Evolutionary conservation across 371 early-diverging fungal genomes (phyloP), one percentile per base, ranked within the genome.

Genomic region (Capillidium rhysosporum): DNA sequence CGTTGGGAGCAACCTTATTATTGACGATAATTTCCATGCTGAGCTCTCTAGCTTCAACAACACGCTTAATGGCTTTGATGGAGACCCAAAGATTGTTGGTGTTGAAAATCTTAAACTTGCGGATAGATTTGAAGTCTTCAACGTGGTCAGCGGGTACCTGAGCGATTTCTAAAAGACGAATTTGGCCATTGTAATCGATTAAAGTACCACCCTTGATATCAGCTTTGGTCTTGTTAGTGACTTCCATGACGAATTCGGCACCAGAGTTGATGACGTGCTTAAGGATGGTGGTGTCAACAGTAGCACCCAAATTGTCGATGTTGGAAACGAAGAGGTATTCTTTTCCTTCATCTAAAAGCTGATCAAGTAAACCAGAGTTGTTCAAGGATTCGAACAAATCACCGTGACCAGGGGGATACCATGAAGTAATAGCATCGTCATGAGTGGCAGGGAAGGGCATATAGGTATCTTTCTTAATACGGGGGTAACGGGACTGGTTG

Each of bases 41-140:
- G 60, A 99, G 69, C 55, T 74, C 76, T 46, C 77, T 71, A 54
- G 85, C 73, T 52, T 86, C 83, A 51, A 97, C 72, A 8, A 93
- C 70, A 46, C 95, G 84, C 75, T 96, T 97, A 63, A 99, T 79
- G 16, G 95, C 92, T 73, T 83, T 86, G 57, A 97, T 69, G 61
- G 80, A 84, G 59, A 99, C 84, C 98, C 98, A 99, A 5, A 43
- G 18, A 72, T 97, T 97, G 79, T 99, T 99, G 57, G 99, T 99
- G 80, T 99, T 99, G 79, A 99, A 98, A 63, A 99, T 98, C 78
- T 95, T 92, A 75, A 98, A 99, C 74, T 98, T 98, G 66, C 95
- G 93, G 68, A 99, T 81, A 56, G 91, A 89, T 66, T 98, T 98
- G 72, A 99, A 99, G 61, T 99, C 99, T 60, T 92, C 92, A 23